Base-by-base conservation (phyloP, 1,284 basidiomycete species). In the Fomitiporia mediterranea region DNA sequence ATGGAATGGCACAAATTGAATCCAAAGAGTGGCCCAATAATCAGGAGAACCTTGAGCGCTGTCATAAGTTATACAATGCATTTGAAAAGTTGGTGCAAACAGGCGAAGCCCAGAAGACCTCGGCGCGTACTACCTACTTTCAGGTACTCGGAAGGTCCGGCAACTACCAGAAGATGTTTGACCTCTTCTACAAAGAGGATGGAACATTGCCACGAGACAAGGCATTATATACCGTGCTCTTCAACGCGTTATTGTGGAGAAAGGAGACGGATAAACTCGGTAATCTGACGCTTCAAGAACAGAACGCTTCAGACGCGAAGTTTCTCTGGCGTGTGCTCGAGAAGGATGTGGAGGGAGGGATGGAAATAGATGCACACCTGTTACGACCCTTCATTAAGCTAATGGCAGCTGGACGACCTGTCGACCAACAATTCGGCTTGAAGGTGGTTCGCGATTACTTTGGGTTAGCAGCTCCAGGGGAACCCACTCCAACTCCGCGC, bases 261-360 rank as follows among this genome's bases (percentile, higher is more conserved):
- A 62, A 53, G 63, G 57, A 55, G 9, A 46, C 51, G 8, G 56
- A 58, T 23, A 46, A 58, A 17, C 15, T 47, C 7, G 51, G 55
- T 1, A 59, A 55, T 4, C 37, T 37, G 23, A 46, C 49, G 68
- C 17, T 57, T 3, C 51, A 60, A 5, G 61, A 63, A 19, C 63
- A 68, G 32, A 68, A 68, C 35, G 73, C 75, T 17, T 71, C 76
- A 19, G 83, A 87, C 59, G 86, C 83, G 7, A 83, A 78, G 63
- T 72, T 86, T 21, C 66, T 91, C 21, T 91, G 88, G 89, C 72
- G 70, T 8, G 78, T 82, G 62, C 74, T 85, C 66, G 63, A 77
- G 58, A 85, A 81, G 61, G 69, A 74, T 9, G 68, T 74, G 27
- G 74, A 77, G 59, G 68, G 74, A 2, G 67, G 71, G 4, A 71